Conservation (phyloP, 495 filamentous ascomycete species). For the Cairneyella variabilis region DNA sequence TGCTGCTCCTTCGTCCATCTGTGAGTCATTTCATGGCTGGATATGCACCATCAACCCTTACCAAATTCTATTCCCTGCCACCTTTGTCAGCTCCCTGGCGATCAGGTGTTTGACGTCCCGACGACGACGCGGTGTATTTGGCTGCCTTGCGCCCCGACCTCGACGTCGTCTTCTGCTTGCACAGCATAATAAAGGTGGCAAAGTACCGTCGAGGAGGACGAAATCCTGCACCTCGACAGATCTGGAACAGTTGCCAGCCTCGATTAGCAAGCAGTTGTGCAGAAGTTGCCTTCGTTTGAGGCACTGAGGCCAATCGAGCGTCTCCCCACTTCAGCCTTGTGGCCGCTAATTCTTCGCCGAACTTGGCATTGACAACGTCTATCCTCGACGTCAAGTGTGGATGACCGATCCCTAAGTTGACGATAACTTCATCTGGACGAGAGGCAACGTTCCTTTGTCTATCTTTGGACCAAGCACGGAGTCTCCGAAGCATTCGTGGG, state of each 20-base stretch:
- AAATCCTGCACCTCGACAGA: background rate
- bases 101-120: background rate
- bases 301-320: too few relatives aligned
- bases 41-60: background rate
- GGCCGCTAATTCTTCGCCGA: background rate
- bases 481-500: background rate
- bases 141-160: too few relatives aligned
- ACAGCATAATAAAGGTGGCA: background rate
- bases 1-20: background rate
- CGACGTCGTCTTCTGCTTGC: too few relatives aligned
- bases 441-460: background rate
- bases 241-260: background rate
- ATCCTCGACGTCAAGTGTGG: background rate
- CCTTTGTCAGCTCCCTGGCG: slow-evolving; percentile 4
- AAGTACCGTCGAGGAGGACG: background rate
- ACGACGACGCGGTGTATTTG: background rate
- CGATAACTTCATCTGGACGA: background rate
- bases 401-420: background rate
- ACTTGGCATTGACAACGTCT: background rate
- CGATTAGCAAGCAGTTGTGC: too few relatives aligned
- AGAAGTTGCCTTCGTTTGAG: too few relatives aligned
- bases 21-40: slow-evolving; percentile 1
- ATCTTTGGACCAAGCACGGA: background rate
- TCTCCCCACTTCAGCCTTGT: slow-evolving; percentile 1
- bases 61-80: background rate